Evolutionary conservation across 371 early-diverging fungal genomes (phyloP), one percentile per base, ranked within the genome.

Genomic region (Capillidium heterosporum): DNA sequence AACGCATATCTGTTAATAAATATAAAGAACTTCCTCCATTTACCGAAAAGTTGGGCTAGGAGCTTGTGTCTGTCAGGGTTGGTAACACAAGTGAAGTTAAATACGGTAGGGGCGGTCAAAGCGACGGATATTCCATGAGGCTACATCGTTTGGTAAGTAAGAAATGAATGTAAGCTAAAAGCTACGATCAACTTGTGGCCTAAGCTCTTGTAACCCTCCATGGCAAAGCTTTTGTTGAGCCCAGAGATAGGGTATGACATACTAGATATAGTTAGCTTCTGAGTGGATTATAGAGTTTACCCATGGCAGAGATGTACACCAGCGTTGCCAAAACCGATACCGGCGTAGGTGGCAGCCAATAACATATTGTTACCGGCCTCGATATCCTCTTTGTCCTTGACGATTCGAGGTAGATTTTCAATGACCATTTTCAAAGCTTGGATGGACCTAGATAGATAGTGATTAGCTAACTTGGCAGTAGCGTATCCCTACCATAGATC

Each of bases 311-410:
- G 66, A 65, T 85, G 85, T 23, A 87, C 88, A 57, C 91, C 91
- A 39, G 89, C 92, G 61, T 89, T 89, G 56, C 92, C 92, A 60
- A 91, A 91, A 40, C 92, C 92, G 59, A 89, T 88, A 62, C 87
- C 92, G 0, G 92, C 92, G 65, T 86, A 89, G 3, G 92, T 86
- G 1, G 89, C 84, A 15, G 92, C 92, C 42, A 91, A 75, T 42
- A 87, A 76, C 92, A 91, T 91, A 56, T 87, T 78, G 21, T 75
- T 73, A 62, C 87, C 85, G 10, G 92, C 92, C 61, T 74, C 76
- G 56, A 60, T 62, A 63, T 91, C 85, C 48, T 72, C 71, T 1
- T 83, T 81, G 61, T 86, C 75, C 46, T 74, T 73, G 47, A 80
- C 79, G 5, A 81, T 82, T 32, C 80, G 73, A 23, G 84, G 86